phyloP scores from a whole-genome alignment of 192 early-diverging fungal genomes.

The Entomortierella parvispora region DNA sequence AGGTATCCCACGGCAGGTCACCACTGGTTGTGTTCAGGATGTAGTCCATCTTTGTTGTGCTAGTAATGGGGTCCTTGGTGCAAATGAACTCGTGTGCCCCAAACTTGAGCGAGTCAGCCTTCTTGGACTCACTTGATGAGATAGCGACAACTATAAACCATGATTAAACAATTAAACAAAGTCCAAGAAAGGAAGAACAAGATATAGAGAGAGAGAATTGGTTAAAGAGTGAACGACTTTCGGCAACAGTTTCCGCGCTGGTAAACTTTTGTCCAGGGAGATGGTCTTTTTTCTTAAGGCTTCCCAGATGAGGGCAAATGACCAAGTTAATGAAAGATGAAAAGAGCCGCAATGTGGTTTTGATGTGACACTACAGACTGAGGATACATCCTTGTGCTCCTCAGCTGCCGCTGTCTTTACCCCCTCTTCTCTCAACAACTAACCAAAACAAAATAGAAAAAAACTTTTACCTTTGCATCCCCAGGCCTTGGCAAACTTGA shows the following conservation, averaged over 20 bases:
- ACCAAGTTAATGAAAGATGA: no score
- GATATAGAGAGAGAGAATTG: slow-evolving; percentile 39
- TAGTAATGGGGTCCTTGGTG: slow-evolving; percentile 42
- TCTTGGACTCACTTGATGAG: slow-evolving; percentile 56
- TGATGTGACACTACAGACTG: no score
- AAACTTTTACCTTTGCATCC: slow-evolving; percentile 32
- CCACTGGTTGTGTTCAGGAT: slow-evolving; percentile 57
- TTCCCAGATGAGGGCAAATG: no score
- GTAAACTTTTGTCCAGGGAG: no score
- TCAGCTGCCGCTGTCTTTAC: no score
- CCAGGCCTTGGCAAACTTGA: slow-evolving; percentile 50
- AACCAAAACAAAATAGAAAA: background rate
- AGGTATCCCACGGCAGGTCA: slow-evolving; percentile 51
- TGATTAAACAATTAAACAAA: background rate
- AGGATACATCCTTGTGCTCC: no score
- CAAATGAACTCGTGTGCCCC: slow-evolving; percentile 65
- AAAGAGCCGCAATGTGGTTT: no score
- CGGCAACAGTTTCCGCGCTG: no score
- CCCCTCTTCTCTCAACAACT: no score
- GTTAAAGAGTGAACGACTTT: background rate
- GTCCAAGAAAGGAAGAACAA: background rate
- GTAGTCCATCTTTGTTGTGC: slow-evolving; percentile 54
- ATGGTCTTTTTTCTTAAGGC: no score
- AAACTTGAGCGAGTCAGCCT: slow-evolving; percentile 60
- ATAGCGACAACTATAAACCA: slow-evolving; percentile 29